Conservation (phyloP, 306 rosid genomes). For the Chamaecrista fasciculata region DNA sequence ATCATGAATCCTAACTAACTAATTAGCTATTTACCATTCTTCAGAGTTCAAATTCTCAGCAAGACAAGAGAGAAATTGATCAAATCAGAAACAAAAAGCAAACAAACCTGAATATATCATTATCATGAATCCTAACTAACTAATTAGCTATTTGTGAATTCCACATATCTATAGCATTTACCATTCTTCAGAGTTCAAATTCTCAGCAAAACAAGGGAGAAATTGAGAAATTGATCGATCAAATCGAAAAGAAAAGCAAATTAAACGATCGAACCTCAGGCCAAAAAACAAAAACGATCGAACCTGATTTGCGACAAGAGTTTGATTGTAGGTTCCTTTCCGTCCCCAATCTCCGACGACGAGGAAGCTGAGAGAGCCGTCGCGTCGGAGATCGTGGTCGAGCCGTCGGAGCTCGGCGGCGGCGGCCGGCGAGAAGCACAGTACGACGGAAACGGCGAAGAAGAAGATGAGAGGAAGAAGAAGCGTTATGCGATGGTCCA, state of each 20-base stretch:
- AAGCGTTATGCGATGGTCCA: neutral
- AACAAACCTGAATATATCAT: too few relatives aligned
- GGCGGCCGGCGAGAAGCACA: constrained; percentile 13
- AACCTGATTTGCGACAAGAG: constrained; percentile 67
- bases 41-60: too few relatives aligned
- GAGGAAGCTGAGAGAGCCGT: constrained; percentile 46
- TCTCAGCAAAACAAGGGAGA: too few relatives aligned
- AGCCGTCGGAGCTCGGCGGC: constrained; percentile 37
- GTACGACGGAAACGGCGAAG: neutral
- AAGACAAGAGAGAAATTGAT: too few relatives aligned
- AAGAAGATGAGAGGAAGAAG: constrained; percentile 7
- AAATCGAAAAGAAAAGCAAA: neutral
- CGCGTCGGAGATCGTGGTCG: constrained; percentile 25
- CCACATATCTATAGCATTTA: too few relatives aligned
- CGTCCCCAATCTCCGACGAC: constrained; percentile 85
- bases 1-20: too few relatives aligned
- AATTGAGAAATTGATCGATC: neutral
- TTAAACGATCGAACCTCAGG: constrained; percentile 38
- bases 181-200: too few relatives aligned
- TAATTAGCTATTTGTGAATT: too few relatives aligned
- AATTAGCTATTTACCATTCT: too few relatives aligned
- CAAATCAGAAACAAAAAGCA: too few relatives aligned
- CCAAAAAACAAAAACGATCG: neutral
- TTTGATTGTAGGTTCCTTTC: constrained; percentile 55
- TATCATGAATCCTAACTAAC: too few relatives aligned